Evolutionary conservation across 2,329 filamentous ascomycete genomes (phyloP), one percentile per base, ranked within the genome.

Genomic region (Emergomyces orientalis): DNA sequence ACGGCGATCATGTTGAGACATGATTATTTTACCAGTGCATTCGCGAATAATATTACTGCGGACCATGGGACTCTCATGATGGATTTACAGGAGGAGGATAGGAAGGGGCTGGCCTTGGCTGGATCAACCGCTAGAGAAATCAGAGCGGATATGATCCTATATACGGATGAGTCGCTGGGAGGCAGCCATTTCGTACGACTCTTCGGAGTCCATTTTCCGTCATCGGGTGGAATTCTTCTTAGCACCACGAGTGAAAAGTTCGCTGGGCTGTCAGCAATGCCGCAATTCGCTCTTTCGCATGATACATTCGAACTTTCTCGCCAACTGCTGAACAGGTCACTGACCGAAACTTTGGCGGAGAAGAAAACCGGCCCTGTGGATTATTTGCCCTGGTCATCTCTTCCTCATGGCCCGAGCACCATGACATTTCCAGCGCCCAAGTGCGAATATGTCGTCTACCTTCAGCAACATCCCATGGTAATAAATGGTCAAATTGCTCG

Each of bases 171-270:
- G 62, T 84, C 84, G 67, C 81, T 84, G 64, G 88, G 88, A 5
- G 87, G 87, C 71, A 89, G 85, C 67, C 92, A 89, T 86, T 88
- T 92, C 68, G 86, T 95, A 77, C 82, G 84, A 60, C 77, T 96
- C 59, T 87, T 91, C 74, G 94, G 94, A 3, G 83, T 95, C 3
- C 93, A 97, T 77, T 95, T 91, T 81, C 86, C 88, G 45, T 82
- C 84, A n/a, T 84, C 88, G 65, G 94, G 94, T 1, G 84, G 86
- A 17, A 84, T 94, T 59, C 78, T 97, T 43, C 78, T 97, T 72
- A 90, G 88, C 1, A 97, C 93, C 0, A 93, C 91, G 57, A 97
- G 91, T 74, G 89, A 96, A 71, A 97, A 96, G 78, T 94, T 94
- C 71, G 86, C 88, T n/a, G 92, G 94, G 52, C 87, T 97, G 62